Evolutionary conservation across 768 basidiomycete species (phyloP), one percentile per base, ranked within the genome.

Genomic region (Leccinum subgranulosum): DNA sequence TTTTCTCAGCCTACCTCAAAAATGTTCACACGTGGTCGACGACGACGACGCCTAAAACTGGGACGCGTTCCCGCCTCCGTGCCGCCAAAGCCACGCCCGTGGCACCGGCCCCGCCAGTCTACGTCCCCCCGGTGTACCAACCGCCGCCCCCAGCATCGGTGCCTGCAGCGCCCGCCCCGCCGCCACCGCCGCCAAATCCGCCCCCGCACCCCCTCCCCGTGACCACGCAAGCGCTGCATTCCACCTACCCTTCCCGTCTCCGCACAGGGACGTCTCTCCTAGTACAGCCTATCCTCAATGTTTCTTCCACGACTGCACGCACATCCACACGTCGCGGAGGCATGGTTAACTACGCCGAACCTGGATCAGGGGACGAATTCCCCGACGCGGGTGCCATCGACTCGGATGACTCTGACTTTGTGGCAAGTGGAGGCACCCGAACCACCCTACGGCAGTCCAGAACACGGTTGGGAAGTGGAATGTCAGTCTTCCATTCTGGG

Each of bases 231-330:
- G 94, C 89, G 0, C 74, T 85, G 14, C 80, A 84, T 55, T 88
- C 92, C 0, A 89, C 92, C 2, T 98, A 97, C 70, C 78, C 94
- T 0, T 90, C 94, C 6, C 83, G 96, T n/a, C 76, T 98, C 52
- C 86, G 90, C 25, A 95, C 96, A 0, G 97, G 97, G 15, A 81
- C 88, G 3, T 89, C 92, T 0, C 84, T 94, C 6, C 84, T 99
- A 63, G 81, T 98, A 73, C 97, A 99, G 67, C 97, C 97, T 19
- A 84, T 92, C 64, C 65, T 84, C 11, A 72, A 77, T 34, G 74
- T 69, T 1, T 36, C 76, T n/a, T 62, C 80, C 8, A 67, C 83
- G 1, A 62, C 78, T 8, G 71, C 69, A 8, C 77, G 83, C n/a
- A 69, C 79, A 1, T 73, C 81, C 2, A 80, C 79, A 41, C 79